Conservation (phyloP, 768 basidiomycete genomes). For the Heimioporus sp. region DNA sequence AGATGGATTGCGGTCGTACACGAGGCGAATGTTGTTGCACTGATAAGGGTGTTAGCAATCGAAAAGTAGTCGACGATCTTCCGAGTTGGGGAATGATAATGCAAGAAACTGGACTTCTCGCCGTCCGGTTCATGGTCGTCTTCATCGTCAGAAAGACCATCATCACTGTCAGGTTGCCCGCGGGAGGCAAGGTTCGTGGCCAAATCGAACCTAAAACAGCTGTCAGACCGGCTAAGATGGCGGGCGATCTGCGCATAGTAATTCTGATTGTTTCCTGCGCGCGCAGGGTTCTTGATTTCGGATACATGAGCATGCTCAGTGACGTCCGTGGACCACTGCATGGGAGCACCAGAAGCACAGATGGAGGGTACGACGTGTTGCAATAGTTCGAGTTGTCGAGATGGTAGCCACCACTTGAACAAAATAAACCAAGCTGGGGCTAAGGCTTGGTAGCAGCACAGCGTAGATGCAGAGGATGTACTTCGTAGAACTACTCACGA, state of each 20-base stretch:
- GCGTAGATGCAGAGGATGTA: too few relatives aligned
- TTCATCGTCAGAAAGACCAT: background rate
- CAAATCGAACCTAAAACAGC: slow-evolving; percentile 7
- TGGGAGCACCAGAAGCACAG: background rate
- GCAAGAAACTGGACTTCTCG: background rate
- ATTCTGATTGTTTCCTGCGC: slow-evolving; percentile 28
- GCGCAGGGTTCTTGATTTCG: slow-evolving; percentile 31
- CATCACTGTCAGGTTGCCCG: background rate
- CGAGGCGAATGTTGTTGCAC: background rate
- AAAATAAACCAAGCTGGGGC: too few relatives aligned
- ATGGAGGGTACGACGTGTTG: background rate
- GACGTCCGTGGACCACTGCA: slow-evolving; percentile 32
- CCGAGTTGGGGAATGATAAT: background rate
- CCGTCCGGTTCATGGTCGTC: background rate
- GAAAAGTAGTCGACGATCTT: background rate
- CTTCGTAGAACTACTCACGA: too few relatives aligned
- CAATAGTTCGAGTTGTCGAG: slow-evolving; percentile 1
- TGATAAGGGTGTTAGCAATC: background rate
- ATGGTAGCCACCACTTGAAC: too few relatives aligned
- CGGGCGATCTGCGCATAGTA: slow-evolving; percentile 30
- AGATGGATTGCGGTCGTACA: background rate
- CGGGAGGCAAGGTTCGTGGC: background rate
- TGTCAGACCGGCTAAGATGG: slow-evolving; percentile 30
- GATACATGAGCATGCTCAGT: slow-evolving; percentile 35
- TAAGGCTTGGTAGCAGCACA: too few relatives aligned